Conservation (phyloP, 192 early-diverging fungal species). For the Chytriomyces sp. region DNA sequence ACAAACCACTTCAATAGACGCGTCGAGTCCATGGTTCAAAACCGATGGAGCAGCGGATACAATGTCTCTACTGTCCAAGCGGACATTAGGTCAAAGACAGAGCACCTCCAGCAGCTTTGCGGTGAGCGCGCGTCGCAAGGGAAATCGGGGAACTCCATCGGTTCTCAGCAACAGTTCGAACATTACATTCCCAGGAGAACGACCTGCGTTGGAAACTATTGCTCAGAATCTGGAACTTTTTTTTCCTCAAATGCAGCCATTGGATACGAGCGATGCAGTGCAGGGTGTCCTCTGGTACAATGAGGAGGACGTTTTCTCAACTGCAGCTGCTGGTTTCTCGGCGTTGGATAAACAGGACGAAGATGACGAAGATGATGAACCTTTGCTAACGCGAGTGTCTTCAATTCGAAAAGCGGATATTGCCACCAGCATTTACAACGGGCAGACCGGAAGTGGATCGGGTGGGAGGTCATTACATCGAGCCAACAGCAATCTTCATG, state of each 20-base stretch:
- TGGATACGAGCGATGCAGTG: slow-evolving; percentile 28
- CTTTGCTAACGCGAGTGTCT: background rate
- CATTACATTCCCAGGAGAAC: slow-evolving; percentile 86
- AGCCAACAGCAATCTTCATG: background rate
- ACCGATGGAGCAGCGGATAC: background rate
- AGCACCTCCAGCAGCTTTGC: background rate
- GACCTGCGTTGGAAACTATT: slow-evolving; percentile 92
- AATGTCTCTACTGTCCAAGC: background rate
- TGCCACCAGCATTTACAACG: slow-evolving; percentile 1
- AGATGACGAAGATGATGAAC: slow-evolving; percentile 19
- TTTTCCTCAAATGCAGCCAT: slow-evolving; percentile 60
- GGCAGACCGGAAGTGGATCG: background rate
- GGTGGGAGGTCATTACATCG: background rate
- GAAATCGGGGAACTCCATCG: background rate
- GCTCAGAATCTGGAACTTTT: slow-evolving; percentile 86
- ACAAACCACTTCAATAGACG: no score
- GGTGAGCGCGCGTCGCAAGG: background rate
- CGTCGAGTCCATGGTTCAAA: no score
- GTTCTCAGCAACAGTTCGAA: slow-evolving; percentile 44
- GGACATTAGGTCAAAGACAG: background rate
- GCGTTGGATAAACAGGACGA: background rate
- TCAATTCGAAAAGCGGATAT: slow-evolving; percentile 28
- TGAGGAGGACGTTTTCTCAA: slow-evolving; percentile 10
- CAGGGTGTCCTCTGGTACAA: slow-evolving; percentile 30
- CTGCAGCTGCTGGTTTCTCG: background rate